Percentiles rank a stretch among this genome's conserved stretches.
Conservation (phyloP, 805 yeast species). For the Cyberlindnera galapagoensis region DNA sequence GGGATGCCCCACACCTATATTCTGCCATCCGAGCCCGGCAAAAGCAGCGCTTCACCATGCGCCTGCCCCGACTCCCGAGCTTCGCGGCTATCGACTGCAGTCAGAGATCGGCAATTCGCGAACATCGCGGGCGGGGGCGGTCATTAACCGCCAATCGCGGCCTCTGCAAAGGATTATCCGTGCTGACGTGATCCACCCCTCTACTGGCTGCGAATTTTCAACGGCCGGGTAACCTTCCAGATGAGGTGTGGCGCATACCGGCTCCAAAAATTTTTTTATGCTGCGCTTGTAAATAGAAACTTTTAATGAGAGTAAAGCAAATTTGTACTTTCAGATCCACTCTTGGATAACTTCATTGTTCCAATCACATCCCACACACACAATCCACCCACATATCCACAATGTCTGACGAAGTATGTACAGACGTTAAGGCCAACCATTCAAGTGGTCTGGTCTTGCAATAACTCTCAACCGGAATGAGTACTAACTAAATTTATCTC, state of each 20-base stretch:
- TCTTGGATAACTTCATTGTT: background rate
- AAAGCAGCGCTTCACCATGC: too few relatives aligned
- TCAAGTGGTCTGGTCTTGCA: background rate
- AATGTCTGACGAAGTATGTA: constrained; percentile 24
- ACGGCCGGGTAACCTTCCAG: constrained; percentile 10
- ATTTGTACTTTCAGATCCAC: background rate
- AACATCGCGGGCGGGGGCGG: too few relatives aligned
- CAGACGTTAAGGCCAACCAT: too few relatives aligned
- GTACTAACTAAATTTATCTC: constrained; percentile 7
- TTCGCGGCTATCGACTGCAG: too few relatives aligned
- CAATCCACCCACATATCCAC: constrained; percentile 4
- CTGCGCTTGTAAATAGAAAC: constrained; percentile 7
- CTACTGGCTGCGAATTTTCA: background rate
- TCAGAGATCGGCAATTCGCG: too few relatives aligned
- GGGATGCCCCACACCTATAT: too few relatives aligned
- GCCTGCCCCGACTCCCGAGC: too few relatives aligned
- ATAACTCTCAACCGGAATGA: background rate
- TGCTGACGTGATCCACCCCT: too few relatives aligned
- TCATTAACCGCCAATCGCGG: too few relatives aligned
- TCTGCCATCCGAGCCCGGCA: too few relatives aligned
- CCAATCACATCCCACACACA: background rate
- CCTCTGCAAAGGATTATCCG: too few relatives aligned
- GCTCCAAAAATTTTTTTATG: constrained; percentile 10
- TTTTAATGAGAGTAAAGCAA: constrained; percentile 5
- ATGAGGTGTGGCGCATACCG: constrained; percentile 15